phyloP scores from a whole-genome alignment of 1,284 basidiomycete species.

The Puccinia polysora region DNA sequence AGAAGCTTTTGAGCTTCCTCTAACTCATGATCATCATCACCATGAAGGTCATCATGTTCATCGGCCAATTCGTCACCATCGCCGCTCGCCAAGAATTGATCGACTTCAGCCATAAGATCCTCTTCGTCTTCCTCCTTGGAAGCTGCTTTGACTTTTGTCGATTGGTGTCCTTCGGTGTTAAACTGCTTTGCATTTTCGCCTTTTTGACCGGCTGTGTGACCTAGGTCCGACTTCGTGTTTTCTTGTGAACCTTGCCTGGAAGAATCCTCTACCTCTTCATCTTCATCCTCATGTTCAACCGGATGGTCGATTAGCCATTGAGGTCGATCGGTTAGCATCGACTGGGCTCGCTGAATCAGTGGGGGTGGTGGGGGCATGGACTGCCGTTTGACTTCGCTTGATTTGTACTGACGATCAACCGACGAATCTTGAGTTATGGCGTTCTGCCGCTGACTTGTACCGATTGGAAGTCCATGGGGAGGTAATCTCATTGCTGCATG shows the following conservation, averaged over 20 bases:
- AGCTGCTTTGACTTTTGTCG: constrained; percentile 49
- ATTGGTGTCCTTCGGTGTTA: neutral
- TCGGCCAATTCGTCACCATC: no score
- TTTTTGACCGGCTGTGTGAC: no score
- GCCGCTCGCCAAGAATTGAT: constrained; percentile 47
- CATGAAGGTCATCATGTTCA: neutral
- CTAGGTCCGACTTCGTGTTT: no score
- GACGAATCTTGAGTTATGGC: constrained; percentile 54
- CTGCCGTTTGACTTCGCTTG: constrained; percentile 60
- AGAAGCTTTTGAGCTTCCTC: constrained; percentile 42
- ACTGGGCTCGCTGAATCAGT: constrained; percentile 71
- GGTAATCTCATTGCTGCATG: constrained; percentile 50
- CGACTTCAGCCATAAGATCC: constrained; percentile 77
- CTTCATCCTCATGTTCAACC: constrained; percentile 70
- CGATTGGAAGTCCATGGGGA: constrained; percentile 54
- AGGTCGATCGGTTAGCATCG: constrained; percentile 78
- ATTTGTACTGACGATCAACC: constrained; percentile 28
- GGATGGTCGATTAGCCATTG: constrained; percentile 90
- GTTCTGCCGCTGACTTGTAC: constrained; percentile 45
- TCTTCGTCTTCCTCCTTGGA: constrained; percentile 61
- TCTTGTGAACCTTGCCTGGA: no score
- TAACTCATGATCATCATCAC: constrained; percentile 30
- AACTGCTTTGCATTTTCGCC: neutral
- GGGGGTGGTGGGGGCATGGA: constrained; percentile 53
- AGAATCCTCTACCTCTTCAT: no score